These are phyloP conservation scores for Monilinia laxa DNA, from an alignment of 2,329 filamentous ascomycete species.

Conservation along the genomic window DNA sequence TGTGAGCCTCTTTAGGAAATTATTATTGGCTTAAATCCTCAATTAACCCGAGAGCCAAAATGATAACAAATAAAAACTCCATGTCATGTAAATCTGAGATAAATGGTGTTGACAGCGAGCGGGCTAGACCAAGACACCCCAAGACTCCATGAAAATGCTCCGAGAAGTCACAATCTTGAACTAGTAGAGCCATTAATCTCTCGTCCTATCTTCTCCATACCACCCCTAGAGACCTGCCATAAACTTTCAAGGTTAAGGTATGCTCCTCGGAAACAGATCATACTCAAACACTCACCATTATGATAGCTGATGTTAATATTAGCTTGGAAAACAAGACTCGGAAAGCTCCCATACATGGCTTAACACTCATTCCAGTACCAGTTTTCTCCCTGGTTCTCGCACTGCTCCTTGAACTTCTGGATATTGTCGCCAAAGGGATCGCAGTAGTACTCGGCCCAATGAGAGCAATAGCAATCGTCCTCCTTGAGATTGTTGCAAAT, in stretches of 20 bases:
- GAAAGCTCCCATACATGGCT: background rate
- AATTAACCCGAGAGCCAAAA: background rate
- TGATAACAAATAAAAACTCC: background rate
- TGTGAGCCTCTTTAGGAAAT: background rate
- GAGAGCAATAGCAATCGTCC: constrained; percentile 3
- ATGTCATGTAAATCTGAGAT: too few species aligned
- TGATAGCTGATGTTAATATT: background rate
- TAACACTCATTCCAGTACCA: constrained; percentile 8
- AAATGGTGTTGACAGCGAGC: background rate
- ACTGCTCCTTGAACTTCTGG: background rate
- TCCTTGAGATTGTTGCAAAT: constrained; percentile 2
- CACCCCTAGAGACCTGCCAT: too few species aligned
- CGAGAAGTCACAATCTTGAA: background rate
- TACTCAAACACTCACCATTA: background rate
- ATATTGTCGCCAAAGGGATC: background rate
- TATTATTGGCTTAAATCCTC: background rate
- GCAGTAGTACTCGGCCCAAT: constrained; percentile 4
- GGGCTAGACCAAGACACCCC: rapidly evolving
- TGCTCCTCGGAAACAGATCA: background rate
- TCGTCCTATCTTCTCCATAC: background rate
- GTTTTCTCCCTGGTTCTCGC: background rate
- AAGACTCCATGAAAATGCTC: background rate
- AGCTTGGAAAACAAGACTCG: background rate
- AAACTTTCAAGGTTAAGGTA: background rate
- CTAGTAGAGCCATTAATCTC: background rate